These are phyloP conservation scores for Monascus ruber DNA, from an alignment of 2,329 filamentous ascomycete genomes.

Conservation along the genomic window DNA sequence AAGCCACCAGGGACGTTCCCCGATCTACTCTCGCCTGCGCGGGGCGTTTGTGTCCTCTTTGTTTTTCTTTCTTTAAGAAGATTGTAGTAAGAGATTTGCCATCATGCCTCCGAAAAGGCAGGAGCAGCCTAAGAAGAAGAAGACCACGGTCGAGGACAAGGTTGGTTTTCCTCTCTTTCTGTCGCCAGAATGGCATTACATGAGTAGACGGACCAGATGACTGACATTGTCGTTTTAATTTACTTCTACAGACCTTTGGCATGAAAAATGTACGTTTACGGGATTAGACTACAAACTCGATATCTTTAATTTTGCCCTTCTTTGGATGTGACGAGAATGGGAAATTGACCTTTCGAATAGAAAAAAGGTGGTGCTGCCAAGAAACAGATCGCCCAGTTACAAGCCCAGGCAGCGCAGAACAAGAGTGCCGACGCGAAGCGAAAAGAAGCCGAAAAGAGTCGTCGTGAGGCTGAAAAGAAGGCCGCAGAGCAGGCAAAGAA, in stretches of 20 bases:
- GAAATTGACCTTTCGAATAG: constrained; percentile 14
- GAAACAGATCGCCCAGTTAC: constrained; percentile 77
- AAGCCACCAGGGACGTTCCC: no score
- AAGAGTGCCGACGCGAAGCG: constrained; percentile 81
- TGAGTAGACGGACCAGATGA: constrained; percentile 6
- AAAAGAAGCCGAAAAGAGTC: constrained; percentile 54
- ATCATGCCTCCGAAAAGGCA: constrained; percentile 39
- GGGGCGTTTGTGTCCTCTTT: constrained; percentile 1
- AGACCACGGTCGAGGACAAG: constrained; percentile 65
- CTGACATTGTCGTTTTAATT: constrained; percentile 1
- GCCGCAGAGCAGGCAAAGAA: constrained; percentile 75
- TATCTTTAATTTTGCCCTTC: not conserved
- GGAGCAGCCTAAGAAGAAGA: constrained; percentile 38
- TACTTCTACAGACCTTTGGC: constrained; percentile 60
- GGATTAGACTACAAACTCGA: not conserved
- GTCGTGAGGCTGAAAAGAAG: constrained; percentile 75
- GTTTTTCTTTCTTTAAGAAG: constrained; percentile 7
- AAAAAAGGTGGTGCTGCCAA: constrained; percentile 91
- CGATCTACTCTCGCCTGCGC: no score
- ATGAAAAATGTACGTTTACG: constrained; percentile 72
- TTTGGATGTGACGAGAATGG: no score
- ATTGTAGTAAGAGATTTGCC: constrained; percentile 12
- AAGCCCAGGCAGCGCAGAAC: constrained; percentile 58
- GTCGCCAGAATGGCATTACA: constrained; percentile 3
- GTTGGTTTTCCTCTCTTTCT: constrained; percentile 17